Evolutionary conservation across 345 rosid genomes (phyloP).

Genomic region (Gossypium turneri): DNA sequence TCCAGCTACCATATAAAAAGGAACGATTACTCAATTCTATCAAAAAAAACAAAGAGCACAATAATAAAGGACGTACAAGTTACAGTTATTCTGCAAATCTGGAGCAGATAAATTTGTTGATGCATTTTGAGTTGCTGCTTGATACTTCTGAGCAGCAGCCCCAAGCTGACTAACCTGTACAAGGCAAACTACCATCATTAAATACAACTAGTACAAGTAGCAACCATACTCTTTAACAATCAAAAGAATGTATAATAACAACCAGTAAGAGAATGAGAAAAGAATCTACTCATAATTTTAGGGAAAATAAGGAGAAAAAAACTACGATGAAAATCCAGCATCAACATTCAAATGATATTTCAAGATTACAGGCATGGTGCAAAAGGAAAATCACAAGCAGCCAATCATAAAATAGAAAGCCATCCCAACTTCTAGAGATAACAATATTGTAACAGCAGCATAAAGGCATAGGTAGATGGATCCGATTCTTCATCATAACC

Average conservation of each 20-base stretch:
- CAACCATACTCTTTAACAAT: conserved; percentile 1
- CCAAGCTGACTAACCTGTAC: conserved; percentile 88
- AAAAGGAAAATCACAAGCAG: background rate
- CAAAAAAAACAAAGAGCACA: background rate
- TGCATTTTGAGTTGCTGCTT: conserved; percentile 79
- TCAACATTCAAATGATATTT: background rate
- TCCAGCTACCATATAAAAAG: background rate
- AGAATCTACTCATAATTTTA: background rate
- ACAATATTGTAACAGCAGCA: background rate
- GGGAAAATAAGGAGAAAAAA: background rate
- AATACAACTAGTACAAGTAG: background rate
- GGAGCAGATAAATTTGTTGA: conserved; percentile 69
- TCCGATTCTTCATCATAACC: background rate
- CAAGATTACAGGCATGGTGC: background rate
- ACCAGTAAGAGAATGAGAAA: background rate
- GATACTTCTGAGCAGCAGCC: conserved; percentile 86
- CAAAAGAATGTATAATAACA: background rate
- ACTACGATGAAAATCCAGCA: background rate
- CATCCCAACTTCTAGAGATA: background rate
- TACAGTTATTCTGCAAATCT: conserved; percentile 85
- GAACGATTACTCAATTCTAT: background rate
- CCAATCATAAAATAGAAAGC: background rate
- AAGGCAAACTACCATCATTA: conserved; percentile 6
- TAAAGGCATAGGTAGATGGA: background rate
- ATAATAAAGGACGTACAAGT: conserved; percentile 49